Conservation (phyloP, 208 protist species). For the Trichomonas vaginalis region DNA sequence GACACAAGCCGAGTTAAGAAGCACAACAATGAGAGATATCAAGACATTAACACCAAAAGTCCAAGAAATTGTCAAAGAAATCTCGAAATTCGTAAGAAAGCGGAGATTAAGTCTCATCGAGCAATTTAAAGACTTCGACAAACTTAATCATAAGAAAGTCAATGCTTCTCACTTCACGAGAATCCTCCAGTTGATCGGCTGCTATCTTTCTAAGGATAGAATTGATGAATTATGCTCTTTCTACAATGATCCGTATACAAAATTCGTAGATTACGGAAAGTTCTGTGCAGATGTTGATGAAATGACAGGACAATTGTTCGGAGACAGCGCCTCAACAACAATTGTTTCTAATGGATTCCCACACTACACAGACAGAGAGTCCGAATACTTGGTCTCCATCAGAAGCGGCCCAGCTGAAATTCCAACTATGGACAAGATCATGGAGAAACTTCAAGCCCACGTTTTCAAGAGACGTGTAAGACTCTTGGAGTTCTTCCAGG, state of each 20-base stretch:
- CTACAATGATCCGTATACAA: background rate
- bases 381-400: background rate
- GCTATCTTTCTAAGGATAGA: background rate
- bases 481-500: background rate
- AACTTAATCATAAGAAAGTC: background rate
- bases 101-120: background rate
- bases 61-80: background rate
- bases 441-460: background rate
- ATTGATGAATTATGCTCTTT: background rate
- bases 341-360: background rate
- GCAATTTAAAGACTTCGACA: conserved; percentile 4
- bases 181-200: background rate
- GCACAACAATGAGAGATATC: background rate
- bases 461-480: background rate
- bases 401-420: background rate
- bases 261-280: background rate
- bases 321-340: background rate
- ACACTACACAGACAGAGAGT: background rate
- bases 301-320: background rate
- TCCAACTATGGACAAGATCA: background rate
- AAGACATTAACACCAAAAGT: background rate
- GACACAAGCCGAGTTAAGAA: background rate
- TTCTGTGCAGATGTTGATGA: background rate
- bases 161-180: background rate
- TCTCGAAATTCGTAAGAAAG: background rate